Evolutionary conservation across 768 basidiomycete species (phyloP), one percentile per base, ranked within the genome.

Genomic region (Asterophora lycoperdoides): DNA sequence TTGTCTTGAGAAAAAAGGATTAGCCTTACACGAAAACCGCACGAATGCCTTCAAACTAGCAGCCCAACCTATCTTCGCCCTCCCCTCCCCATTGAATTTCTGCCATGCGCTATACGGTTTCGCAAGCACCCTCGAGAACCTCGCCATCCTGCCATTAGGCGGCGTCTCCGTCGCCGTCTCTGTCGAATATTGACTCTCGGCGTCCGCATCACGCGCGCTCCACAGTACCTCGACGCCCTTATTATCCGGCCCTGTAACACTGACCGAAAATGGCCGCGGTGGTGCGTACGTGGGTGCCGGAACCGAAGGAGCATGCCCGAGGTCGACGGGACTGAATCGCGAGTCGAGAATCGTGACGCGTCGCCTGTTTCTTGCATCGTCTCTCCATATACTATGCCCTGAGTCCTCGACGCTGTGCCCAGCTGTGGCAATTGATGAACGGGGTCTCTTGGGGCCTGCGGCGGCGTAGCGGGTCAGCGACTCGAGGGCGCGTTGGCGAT

Each of bases 11-110:
- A 40, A 8, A 5, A 41, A 15, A n/a, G 5, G 30, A n/a, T n/a
- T n/a, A 11, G 34, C 20, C 72, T 46, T 44, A 71, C 72, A 73
- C 6, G 72, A 70, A 42, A 62, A 68, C 2, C 54, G 55, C 7
- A 59, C 53, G 20, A 72, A 60, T 1, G 66, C 64, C 41, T 58
- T 61, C n/a, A 66, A 46, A 55, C 73, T 74, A 53, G 58, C 53
- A 38, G 36, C 40, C 60, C 67, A 65, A 13, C 64, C 62, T 26
- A 69, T 56, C 20, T 49, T 49, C 19, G 47, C 40, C 45, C 47
- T 51, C 5, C 60, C 61, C 23, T 59, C 51, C 17, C 61, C 58
- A 11, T 51, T 59, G 41, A 67, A 37, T 35, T 58, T 53, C 23
- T 62, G 53, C 65, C 67, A 61, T 36, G 60, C 51, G 38, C 54